Evolutionary conservation across 73 alveolate species (phyloP), one percentile per base, ranked within the genome.

Genomic region (Uronychia binucleata): DNA sequence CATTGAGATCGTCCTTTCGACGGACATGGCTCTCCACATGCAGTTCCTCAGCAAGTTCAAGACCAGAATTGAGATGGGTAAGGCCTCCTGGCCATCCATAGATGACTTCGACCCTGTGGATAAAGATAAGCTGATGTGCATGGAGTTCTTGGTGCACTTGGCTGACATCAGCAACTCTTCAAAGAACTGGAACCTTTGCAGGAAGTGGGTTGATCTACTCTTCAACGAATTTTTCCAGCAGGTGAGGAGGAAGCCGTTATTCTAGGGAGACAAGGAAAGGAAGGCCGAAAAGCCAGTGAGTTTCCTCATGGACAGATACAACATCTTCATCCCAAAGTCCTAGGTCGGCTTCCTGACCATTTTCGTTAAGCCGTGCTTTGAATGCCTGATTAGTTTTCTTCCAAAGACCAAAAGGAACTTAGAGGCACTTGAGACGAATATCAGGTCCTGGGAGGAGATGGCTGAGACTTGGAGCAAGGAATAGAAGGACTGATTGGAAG

Each of bases 11-110:
- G 90, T 96, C 32, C 83, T 96, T 1, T 93, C 93, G 27, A 96
- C 99, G 13, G 99, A 96, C 83, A 90, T 92, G 92, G 88, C 98
- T 31, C 60, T 91, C 89, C 99, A 96, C 82, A 92, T 94, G 46
- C 80, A 86, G 13, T 95, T 90, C 27, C 87, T 88, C n/a, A 91
- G 92, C 26, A 87, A 76, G 35, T 88, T 88, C 59, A 91, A 94
- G 76, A 75, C 88, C 13, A 78, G 92, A 31, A 79, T 94, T 0
- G 60, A 90, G 57, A 88, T 93, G 30, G 27, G 81, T 75, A 75
- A 75, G 58, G 5, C 1, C 30, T 11, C 5, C 58, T 75, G 25
- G 5, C n/a, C 5, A 46, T 19, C 19, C 19, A 5, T 46, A 34
- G 75, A 86, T n/a, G 79, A 78, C 30, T 85, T 85, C 27, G 89